These are phyloP conservation scores for Pichia californica DNA, from an alignment of 805 yeast genomes.

Conservation along the genomic window DNA sequence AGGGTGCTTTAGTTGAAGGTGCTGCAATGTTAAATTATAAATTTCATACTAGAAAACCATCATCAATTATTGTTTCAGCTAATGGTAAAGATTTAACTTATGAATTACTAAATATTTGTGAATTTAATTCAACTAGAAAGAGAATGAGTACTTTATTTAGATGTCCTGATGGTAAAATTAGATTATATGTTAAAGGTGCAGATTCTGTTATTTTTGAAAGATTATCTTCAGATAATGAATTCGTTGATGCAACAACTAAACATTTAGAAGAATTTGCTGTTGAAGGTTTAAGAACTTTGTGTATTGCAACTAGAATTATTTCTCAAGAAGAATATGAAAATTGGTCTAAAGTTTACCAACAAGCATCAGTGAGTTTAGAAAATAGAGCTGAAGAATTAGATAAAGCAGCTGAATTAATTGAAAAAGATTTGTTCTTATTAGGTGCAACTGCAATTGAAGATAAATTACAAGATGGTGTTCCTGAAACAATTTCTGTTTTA, in stretches of 20 bases:
- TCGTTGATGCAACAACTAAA: slow-evolving; percentile 70
- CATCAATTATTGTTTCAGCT: slow-evolving; percentile 60
- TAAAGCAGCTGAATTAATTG: slow-evolving; percentile 84
- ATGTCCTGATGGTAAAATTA: slow-evolving; percentile 88
- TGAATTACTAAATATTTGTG: slow-evolving; percentile 85
- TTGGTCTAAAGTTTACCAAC: slow-evolving; percentile 64
- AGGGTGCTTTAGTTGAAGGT: slow-evolving; percentile 97
- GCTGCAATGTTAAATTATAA: slow-evolving; percentile 85
- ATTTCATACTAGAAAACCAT: slow-evolving; percentile 81
- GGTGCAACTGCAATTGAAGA: slow-evolving; percentile 99
- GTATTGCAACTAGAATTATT: slow-evolving; percentile 80
- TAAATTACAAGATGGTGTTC: slow-evolving; percentile 95
- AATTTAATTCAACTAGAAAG: slow-evolving; percentile 94
- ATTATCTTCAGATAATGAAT: slow-evolving; percentile 64
- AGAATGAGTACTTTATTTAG: slow-evolving; percentile 94
- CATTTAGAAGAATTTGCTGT: slow-evolving; percentile 96
- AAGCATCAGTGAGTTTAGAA: slow-evolving; percentile 77
- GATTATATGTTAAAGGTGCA: slow-evolving; percentile 93
- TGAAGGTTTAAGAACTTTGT: slow-evolving; percentile 90
- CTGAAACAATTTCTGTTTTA: slow-evolving; percentile 90
- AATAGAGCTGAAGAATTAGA: slow-evolving; percentile 74
- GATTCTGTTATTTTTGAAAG: slow-evolving; percentile 93
- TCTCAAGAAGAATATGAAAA: slow-evolving; percentile 67
- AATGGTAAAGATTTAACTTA: slow-evolving; percentile 50
- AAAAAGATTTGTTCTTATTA: slow-evolving; percentile 65